Base-by-base conservation (phyloP, 768 basidiomycete genomes). In the Sistotremastrum niveocremeum region DNA sequence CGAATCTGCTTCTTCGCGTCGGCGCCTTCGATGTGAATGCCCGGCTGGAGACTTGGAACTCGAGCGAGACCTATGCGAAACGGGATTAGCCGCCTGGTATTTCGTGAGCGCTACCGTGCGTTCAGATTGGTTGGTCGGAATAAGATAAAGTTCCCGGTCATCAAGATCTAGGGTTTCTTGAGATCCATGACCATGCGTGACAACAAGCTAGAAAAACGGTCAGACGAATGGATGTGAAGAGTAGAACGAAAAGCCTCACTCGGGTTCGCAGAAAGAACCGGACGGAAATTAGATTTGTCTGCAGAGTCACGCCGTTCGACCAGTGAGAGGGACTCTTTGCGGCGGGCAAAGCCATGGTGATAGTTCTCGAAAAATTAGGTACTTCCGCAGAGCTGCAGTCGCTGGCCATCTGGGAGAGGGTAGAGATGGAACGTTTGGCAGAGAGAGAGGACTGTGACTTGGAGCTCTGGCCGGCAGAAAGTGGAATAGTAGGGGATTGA, bases 291-390 rank as follows among this genome's bases (percentile, higher is more conserved):
- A 81, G 60, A 43, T 74, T 68, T 37, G 80, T 80, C 51, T 71
- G 67, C 52, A 85, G 73, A 30, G 82, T 81, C 66, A 87, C 84
- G 7, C 86, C 86, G 47, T 83, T 72, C 6, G 84, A 73, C 82
- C 86, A 89, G 12, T 81, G 76, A 54, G 73, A 77, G 48, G 72
- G 71, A 3, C 80, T 74, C 56, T 79, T 81, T 45, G 72, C 61
- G 34, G 74, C 71, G 9, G 84, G 82, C 80, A 84, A 84, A 52
- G 80, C 77, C 37, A 85, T 61, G 6, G 78, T 77, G 39, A 86
- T 62, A 1, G 73, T 80, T 39, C 20, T 51, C 44, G 30, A 46
- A 47, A 33, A 42, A 32, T 4, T 46, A 42, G 9, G 44, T 29
- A 11, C 30, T 36, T n/a, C 30, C 36, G 30, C 20, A 41, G 30